phyloP scores from a whole-genome alignment of 768 basidiomycete species.

The Lactifluus rugatus region DNA sequence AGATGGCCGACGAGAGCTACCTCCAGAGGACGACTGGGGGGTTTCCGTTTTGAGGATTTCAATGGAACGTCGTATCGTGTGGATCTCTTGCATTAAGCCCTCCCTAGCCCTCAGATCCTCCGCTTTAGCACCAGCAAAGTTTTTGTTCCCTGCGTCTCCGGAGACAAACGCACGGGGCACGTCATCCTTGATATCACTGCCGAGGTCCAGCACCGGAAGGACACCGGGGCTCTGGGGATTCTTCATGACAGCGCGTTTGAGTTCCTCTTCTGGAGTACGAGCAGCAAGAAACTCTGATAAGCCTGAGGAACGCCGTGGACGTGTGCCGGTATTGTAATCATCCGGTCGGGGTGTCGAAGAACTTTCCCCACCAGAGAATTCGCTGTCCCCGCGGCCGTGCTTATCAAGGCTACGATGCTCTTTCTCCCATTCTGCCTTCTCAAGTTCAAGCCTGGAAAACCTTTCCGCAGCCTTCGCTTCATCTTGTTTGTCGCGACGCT shows the following conservation, averaged over 20 bases:
- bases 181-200: conserved; percentile 61
- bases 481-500: conserved; percentile 61
- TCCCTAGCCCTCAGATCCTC: conserved; percentile 60
- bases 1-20: conserved; percentile 44
- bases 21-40: conserved; percentile 43
- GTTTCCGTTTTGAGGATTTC: conserved; percentile 66
- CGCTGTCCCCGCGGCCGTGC: conserved; percentile 56
- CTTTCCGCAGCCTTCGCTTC: conserved; percentile 65
- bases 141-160: conserved; percentile 27
- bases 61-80: conserved; percentile 70
- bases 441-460: conserved; percentile 52
- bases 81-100: conserved; percentile 65
- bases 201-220: conserved; percentile 67
- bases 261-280: conserved; percentile 51
- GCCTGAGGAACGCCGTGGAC: conserved; percentile 53
- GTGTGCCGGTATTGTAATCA: conserved; percentile 45
- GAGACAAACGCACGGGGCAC: conserved; percentile 62
- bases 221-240: conserved; percentile 43
- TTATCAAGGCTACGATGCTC: conserved; percentile 60
- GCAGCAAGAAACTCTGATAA: conserved; percentile 67
- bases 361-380: conserved; percentile 38
- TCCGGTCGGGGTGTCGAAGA: conserved; percentile 34
- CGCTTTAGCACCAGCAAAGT: conserved; percentile 21
- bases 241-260: conserved; percentile 38
- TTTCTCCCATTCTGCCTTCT: conserved; percentile 80